phyloP scores from a whole-genome alignment of 345 rosid genomes.

The Brassica rapa region DNA sequence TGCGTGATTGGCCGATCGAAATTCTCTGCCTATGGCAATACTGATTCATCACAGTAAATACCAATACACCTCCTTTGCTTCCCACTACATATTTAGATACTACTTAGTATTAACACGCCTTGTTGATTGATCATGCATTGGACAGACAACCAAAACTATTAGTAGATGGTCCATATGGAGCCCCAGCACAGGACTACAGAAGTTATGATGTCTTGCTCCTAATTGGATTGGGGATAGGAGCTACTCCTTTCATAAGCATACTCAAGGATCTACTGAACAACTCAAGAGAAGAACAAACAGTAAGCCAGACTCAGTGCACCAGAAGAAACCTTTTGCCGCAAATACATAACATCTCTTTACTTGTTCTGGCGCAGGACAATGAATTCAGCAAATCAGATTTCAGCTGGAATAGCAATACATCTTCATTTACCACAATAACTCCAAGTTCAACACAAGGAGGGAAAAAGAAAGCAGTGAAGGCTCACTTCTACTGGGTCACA shows the following conservation, averaged over 20 bases:
- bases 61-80: conserved; percentile 21
- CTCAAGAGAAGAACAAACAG: conserved; percentile 75
- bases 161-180: conserved; percentile 95
- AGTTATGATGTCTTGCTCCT: conserved; percentile 92
- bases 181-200: conserved; percentile 93
- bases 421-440: conserved; percentile 50
- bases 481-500: conserved; percentile 97
- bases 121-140: conserved; percentile 21
- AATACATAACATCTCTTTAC: conserved; percentile 17
- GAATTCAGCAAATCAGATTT: conserved; percentile 67
- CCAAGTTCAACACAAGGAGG: conserved; percentile 45
- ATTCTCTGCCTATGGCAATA: conserved; percentile 48
- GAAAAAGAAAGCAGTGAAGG: conserved; percentile 64
- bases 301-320: conserved; percentile 21
- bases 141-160: conserved; percentile 69
- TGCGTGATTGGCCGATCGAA: conserved; percentile 60
- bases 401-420: conserved; percentile 70
- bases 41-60: conserved; percentile 54
- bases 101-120: conserved; percentile 19
- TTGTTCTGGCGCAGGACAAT: conserved; percentile 52
- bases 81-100: conserved; percentile 17
- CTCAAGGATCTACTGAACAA: conserved; percentile 78
- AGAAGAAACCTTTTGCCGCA: conserved; percentile 11
- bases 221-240: conserved; percentile 94
- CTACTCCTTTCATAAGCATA: conserved; percentile 96